Evolutionary conservation across 1,284 basidiomycete species (phyloP).

Genomic region (Ganoderma leucocontextum): DNA sequence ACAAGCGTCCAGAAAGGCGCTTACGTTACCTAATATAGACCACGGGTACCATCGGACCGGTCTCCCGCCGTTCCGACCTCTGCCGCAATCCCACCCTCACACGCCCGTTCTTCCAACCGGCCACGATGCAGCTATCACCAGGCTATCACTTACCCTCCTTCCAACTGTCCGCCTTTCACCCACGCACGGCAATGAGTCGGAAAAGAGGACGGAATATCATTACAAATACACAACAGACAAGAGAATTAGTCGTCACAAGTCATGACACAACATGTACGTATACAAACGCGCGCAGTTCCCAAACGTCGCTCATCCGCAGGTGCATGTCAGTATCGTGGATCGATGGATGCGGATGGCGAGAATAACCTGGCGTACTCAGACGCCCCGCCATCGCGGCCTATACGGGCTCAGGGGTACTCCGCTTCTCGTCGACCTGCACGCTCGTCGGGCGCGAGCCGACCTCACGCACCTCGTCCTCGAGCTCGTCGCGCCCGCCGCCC

Average conservation of each 20-base stretch:
- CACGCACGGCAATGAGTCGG: background rate
- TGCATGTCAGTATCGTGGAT: background rate
- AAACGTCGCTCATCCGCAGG: background rate
- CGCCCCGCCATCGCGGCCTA: background rate
- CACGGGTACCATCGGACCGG: too few relatives aligned
- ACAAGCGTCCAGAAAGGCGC: too few relatives aligned
- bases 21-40: too few relatives aligned
- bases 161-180: background rate
- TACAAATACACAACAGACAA: constrained; percentile 8
- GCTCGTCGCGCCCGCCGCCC: constrained; percentile 53
- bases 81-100: too few relatives aligned
- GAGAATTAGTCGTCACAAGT: background rate
- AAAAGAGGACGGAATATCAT: background rate
- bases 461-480: constrained; percentile 28
- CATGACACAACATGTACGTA: constrained; percentile 9
- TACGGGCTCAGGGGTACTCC: constrained; percentile 29
- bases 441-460: constrained; percentile 29
- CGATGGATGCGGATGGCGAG: background rate
- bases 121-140: background rate
- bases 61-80: too few relatives aligned
- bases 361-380: too few relatives aligned
- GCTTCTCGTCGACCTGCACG: constrained; percentile 33
- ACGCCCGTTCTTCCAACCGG: background rate
- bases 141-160: background rate
- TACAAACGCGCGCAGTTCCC: background rate